These are phyloP conservation scores for Pythium phragmiticola DNA, from an alignment of 352 stramenopile species.

Conservation along the genomic window DNA sequence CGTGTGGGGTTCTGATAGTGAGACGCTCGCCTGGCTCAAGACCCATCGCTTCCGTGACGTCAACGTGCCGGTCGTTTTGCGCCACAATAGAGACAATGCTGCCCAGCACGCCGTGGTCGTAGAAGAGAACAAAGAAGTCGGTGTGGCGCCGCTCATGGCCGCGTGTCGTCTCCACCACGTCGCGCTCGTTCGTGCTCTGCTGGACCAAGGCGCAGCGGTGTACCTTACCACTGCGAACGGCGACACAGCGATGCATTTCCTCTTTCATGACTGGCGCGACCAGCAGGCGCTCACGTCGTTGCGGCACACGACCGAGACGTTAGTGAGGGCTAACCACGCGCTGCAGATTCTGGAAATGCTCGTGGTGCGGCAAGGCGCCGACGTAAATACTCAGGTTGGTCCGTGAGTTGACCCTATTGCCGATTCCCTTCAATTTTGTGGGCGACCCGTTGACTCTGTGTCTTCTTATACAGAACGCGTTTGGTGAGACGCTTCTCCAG, in stretches of 20 bases:
- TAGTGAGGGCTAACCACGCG: slow-evolving; percentile 37
- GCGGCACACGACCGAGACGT: slow-evolving; percentile 30
- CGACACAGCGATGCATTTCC: slow-evolving; percentile 64
- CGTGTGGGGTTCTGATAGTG: slow-evolving; percentile 28
- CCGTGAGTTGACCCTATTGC: neutral
- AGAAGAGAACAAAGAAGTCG: slow-evolving; percentile 33
- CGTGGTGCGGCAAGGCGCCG: slow-evolving; percentile 24
- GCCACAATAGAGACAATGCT: neutral
- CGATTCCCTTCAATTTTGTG: neutral
- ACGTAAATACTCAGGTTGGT: slow-evolving; percentile 58
- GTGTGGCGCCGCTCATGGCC: slow-evolving; percentile 67
- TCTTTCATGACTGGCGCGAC: slow-evolving; percentile 48
- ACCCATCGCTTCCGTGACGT: slow-evolving; percentile 64
- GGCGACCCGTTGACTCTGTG: neutral
- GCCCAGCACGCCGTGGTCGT: neutral
- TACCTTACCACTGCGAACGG: slow-evolving; percentile 61
- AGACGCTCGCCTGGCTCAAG: slow-evolving; percentile 60
- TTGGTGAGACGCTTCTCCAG: slow-evolving; percentile 62
- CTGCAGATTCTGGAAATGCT: slow-evolving; percentile 42
- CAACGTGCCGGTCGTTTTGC: slow-evolving; percentile 50
- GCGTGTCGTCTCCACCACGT: slow-evolving; percentile 51
- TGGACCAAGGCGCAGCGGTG: slow-evolving; percentile 50
- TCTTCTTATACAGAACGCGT: slow-evolving; percentile 43
- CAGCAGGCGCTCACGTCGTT: slow-evolving; percentile 25
- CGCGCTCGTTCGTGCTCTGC: slow-evolving; percentile 44